phyloP scores from a whole-genome alignment of 805 yeast species.

The Wickerhamiella vanderwaltii region DNA sequence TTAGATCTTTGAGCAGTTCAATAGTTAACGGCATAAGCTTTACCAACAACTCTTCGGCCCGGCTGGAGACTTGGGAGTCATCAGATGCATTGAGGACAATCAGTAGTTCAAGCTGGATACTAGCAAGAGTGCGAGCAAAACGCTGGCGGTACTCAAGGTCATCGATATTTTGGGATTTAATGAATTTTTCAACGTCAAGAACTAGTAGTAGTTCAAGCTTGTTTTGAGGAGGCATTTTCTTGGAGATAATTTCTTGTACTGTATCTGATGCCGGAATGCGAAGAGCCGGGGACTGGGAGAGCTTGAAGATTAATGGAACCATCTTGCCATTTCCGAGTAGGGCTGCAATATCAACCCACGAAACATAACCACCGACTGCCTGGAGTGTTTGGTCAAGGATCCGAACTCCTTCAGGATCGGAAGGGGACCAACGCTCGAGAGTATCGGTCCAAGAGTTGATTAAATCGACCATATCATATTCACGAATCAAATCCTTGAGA shows the following conservation, averaged over 20 bases:
- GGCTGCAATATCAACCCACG: conserved; percentile 82
- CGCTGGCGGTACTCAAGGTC: conserved; percentile 64
- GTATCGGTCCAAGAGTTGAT: conserved; percentile 57
- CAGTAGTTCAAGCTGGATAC: conserved; percentile 66
- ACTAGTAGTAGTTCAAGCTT: conserved; percentile 58
- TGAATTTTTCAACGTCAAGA: conserved; percentile 50
- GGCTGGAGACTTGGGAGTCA: conserved; percentile 22
- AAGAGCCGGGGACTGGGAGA: conserved; percentile 37
- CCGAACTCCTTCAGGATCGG: conserved; percentile 29
- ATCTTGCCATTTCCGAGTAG: conserved; percentile 49
- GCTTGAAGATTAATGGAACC: conserved; percentile 41
- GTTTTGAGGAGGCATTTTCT: conserved; percentile 64
- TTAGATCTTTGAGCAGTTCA: conserved; percentile 70
- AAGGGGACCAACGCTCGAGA: conserved; percentile 30
- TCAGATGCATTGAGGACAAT: conserved; percentile 42
- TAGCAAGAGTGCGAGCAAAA: conserved; percentile 59
- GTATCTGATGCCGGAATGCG: conserved; percentile 47
- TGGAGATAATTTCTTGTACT: conserved; percentile 52
- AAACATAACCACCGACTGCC: conserved; percentile 72
- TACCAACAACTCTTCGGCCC: conserved; percentile 36
- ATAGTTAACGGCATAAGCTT: conserved; percentile 63
- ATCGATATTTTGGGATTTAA: conserved; percentile 28
- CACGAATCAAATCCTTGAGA: conserved; percentile 74
- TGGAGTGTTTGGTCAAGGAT: conserved; percentile 47
- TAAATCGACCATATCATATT: conserved; percentile 55